A percentile compares a stretch with the other conserved stretches of the same genome.
phyloP scores from a whole-genome alignment of 257 asterid genomes.

The Mentha longifolia region DNA sequence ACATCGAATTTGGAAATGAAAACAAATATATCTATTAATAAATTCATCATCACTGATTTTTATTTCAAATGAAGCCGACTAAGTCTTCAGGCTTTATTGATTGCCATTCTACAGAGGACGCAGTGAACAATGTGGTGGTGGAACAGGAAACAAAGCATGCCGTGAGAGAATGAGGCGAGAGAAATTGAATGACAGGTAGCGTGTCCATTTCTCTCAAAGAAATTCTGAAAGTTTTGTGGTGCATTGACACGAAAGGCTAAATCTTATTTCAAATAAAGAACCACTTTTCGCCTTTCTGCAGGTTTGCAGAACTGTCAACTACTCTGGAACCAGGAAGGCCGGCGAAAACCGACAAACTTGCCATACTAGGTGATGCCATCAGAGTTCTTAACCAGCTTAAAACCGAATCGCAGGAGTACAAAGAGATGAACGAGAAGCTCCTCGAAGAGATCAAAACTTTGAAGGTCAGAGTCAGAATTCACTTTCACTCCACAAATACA shows the following conservation, averaged over 20 bases:
- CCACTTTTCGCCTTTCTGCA: slow-evolving; percentile 33
- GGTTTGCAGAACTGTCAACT: slow-evolving; percentile 77
- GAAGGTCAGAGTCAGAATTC: slow-evolving; percentile 70
- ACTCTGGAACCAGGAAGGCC: slow-evolving; percentile 92
- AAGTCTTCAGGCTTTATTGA: slow-evolving; percentile 1
- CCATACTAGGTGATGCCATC: slow-evolving; percentile 81
- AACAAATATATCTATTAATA: background rate
- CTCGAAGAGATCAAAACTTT: slow-evolving; percentile 75
- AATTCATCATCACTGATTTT: background rate
- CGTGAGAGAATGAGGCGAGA: slow-evolving; percentile 92
- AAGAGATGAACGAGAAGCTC: slow-evolving; percentile 71
- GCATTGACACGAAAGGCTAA: slow-evolving; percentile 10
- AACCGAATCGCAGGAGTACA: slow-evolving; percentile 68
- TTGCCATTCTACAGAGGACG: slow-evolving; percentile 60
- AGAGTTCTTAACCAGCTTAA: slow-evolving; percentile 68
- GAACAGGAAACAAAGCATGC: slow-evolving; percentile 74
- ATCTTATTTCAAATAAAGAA: slow-evolving; percentile 1
- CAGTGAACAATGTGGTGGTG: slow-evolving; percentile 49
- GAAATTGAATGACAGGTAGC: slow-evolving; percentile 76
- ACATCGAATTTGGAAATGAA: background rate
- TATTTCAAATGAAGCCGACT: background rate
- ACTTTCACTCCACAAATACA: background rate
- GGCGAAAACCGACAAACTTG: slow-evolving; percentile 75
- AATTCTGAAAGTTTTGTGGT: slow-evolving; percentile 9
- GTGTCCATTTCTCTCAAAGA: slow-evolving; percentile 15